Percentiles rank a stretch among this genome's conserved stretches.
Conservation (phyloP, 768 basidiomycete species). For the Agrocybe chaxingu region DNA sequence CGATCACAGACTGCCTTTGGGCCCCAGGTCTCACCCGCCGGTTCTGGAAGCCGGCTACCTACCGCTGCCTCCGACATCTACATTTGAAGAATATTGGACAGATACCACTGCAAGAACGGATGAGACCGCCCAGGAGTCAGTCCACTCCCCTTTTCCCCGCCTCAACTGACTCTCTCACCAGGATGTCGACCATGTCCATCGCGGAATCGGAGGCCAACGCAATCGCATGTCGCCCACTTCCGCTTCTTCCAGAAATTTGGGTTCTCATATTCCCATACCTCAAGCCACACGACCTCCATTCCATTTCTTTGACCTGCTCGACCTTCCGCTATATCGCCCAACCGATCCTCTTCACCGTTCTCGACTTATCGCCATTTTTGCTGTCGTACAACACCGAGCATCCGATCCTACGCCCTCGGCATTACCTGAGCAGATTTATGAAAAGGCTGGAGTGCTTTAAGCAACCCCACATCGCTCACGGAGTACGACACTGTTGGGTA, state of each 20-base stretch:
- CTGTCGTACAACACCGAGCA: constrained; percentile 25
- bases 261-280: constrained; percentile 30
- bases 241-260: constrained; percentile 33
- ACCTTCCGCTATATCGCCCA: constrained; percentile 32
- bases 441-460: constrained; percentile 29
- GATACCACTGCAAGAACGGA: too few relatives aligned
- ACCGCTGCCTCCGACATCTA: too few relatives aligned
- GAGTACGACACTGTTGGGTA: constrained; percentile 32
- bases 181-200: too few relatives aligned
- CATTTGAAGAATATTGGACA: too few relatives aligned
- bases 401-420: constrained; percentile 22
- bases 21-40: too few relatives aligned
- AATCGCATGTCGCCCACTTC: background rate
- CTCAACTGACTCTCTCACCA: too few relatives aligned
- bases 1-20: too few relatives aligned
- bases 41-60: too few relatives aligned
- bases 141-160: too few relatives aligned
- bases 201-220: too few relatives aligned
- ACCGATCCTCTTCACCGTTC: constrained; percentile 31
- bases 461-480: constrained; percentile 28
- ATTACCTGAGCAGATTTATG: constrained; percentile 27
- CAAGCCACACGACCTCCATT: constrained; percentile 22
- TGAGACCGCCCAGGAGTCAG: too few relatives aligned
- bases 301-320: constrained; percentile 27
- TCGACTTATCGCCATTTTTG: constrained; percentile 34